Conservation (phyloP, 176 grass and related monocot species). For the Oryza nivara region DNA sequence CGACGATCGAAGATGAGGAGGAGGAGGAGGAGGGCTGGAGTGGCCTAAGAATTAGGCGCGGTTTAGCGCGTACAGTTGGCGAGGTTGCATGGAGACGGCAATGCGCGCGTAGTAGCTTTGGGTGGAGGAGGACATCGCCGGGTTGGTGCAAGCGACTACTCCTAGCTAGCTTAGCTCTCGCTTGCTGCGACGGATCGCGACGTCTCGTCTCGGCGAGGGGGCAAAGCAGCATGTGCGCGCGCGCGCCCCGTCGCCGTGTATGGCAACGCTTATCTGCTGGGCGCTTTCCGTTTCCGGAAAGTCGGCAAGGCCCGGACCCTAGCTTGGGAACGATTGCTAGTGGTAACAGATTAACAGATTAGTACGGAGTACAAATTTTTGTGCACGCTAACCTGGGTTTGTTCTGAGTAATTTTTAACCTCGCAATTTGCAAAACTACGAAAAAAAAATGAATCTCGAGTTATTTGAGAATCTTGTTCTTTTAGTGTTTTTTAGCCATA, state of each 20-base stretch:
- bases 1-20: too few species aligned
- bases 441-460: background rate
- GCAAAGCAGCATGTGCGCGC: background rate
- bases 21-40: background rate
- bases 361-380: too few species aligned
- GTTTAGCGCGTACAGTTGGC: slow-evolving; percentile 35
- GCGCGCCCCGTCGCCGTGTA: background rate
- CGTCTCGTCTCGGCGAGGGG: background rate
- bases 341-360: too few species aligned
- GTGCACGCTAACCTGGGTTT: background rate
- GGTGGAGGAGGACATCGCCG: background rate
- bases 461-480: too few species aligned
- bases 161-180: background rate
- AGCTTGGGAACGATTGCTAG: too few species aligned
- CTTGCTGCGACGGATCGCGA: background rate
- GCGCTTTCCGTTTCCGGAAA: slow-evolving; percentile 27
- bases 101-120: background rate
- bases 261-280: background rate
- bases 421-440: background rate
- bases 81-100: slow-evolving; percentile 47
- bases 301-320: background rate
- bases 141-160: slow-evolving; percentile 25
- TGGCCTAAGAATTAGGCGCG: slow-evolving; percentile 26
- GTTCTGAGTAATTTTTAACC: background rate
- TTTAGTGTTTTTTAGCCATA: background rate